A percentile compares a stretch with the other conserved stretches of the same genome.
Evolutionary conservation across 2,329 filamentous ascomycete species (phyloP).

Genomic region (Setomelanomma holmii): DNA sequence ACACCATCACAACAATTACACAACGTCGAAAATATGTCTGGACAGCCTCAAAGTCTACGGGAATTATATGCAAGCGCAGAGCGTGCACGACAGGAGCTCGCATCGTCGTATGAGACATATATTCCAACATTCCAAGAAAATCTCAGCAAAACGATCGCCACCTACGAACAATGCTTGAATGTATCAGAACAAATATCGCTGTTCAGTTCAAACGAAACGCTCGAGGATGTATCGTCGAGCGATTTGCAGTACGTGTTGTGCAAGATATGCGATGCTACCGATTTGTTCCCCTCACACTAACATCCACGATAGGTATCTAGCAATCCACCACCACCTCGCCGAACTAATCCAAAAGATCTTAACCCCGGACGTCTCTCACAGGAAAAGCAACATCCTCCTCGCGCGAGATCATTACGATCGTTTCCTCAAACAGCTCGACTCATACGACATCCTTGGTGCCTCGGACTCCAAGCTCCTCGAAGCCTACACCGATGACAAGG

Average conservation of each 20-base stretch:
- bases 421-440: slow-evolving; percentile 78
- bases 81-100: slow-evolving; percentile 62
- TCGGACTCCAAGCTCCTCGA: slow-evolving; percentile 74
- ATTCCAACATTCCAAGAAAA: slow-evolving; percentile 71
- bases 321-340: slow-evolving; percentile 78
- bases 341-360: slow-evolving; percentile 77
- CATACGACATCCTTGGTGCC: slow-evolving; percentile 74
- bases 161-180: slow-evolving; percentile 75
- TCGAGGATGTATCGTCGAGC: slow-evolving; percentile 86
- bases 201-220: slow-evolving; percentile 87
- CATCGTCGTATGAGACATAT: slow-evolving; percentile 69
- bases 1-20: slow-evolving; percentile 7
- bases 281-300: neutral
- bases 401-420: slow-evolving; percentile 77
- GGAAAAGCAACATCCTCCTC: slow-evolving; percentile 67
- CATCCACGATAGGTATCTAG: slow-evolving; percentile 66
- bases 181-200: slow-evolving; percentile 75
- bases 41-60: slow-evolving; percentile 61
- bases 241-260: slow-evolving; percentile 75
- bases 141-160: slow-evolving; percentile 70
- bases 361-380: slow-evolving; percentile 57
- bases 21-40: slow-evolving; percentile 41
- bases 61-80: slow-evolving; percentile 64
- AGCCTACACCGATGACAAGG: slow-evolving; percentile 73
- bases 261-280: too few relatives aligned